Evolutionary conservation across 441 rosid genomes (phyloP), one percentile per base, ranked within the genome.

Genomic region (Arabidopsis hybrid): DNA sequence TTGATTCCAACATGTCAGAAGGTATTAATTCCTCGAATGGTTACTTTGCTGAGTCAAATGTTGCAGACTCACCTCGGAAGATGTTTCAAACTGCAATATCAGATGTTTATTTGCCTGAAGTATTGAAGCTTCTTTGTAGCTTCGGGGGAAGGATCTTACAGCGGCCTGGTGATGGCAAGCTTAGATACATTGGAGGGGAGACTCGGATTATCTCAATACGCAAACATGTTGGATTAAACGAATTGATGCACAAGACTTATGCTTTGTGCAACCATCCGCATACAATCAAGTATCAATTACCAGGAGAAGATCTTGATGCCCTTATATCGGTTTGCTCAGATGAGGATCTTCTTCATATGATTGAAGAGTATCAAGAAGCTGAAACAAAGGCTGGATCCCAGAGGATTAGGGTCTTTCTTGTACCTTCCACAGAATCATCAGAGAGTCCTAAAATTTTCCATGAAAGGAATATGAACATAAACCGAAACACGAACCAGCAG

Each of bases 231-330:
- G 80, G 84, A 0, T 82, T 82, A 77, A 80, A 77, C 4, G 89
- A 86, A 50, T 67, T 88, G 50, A 78, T 83, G 74, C 80, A 53
- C 62, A 86, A 85, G 80, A 83, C 89, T 38, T 64, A 74, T 8
- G 85, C 77, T 58, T 63, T 88, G 58, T 85, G 86, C 66, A 85
- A 73, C 50, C 83, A 82, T 35, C 83, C 85, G 8, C 89, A 85
- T 64, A 83, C 83, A 1, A 82, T 88, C 73, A 88, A 81, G 74
- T 88, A 86, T 73, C 92, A 88, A 36, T 89, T 86, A 67, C 92
- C 92, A 0, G 86, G 85, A 13, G 90, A 88, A 83, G 92, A 88
- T 78, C 90, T 88, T 9, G 93, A 88, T 38, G 87, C 92, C 1
- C 71, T 88, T 5, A 82, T 86, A 45, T 88, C 89, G 0, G 86